A percentile compares a stretch with the other conserved stretches of the same genome.
Evolutionary conservation across 2,329 filamentous ascomycete genomes (phyloP).

Genomic region (Botrytis byssoidea): DNA sequence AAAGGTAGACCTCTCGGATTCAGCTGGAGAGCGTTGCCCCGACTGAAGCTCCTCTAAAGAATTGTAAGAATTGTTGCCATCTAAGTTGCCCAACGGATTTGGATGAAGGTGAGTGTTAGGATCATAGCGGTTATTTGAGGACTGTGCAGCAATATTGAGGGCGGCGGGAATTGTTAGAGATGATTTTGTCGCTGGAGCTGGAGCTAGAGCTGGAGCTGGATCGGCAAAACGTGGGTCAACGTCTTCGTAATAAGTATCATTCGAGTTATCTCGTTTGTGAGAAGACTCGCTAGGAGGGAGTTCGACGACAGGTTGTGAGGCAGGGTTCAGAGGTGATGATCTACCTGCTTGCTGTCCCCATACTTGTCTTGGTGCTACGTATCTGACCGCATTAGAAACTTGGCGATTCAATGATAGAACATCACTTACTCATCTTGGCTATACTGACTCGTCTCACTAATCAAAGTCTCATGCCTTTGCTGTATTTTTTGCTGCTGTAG

Average conservation of each 20-base stretch:
- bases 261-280: slow-evolving; percentile 33
- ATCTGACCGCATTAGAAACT: slow-evolving; percentile 39
- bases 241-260: slow-evolving; percentile 79
- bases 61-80: slow-evolving; percentile 49
- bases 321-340: slow-evolving; percentile 48
- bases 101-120: slow-evolving; percentile 36
- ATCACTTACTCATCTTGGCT: slow-evolving; percentile 69
- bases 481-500: slow-evolving; percentile 57
- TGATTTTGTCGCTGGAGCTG: slow-evolving; percentile 24
- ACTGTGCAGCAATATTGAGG: slow-evolving; percentile 35
- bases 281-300: slow-evolving; percentile 40
- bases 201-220: slow-evolving; percentile 20
- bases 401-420: background rate
- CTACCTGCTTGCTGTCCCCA: slow-evolving; percentile 49
- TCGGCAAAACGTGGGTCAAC: slow-evolving; percentile 83
- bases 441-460: slow-evolving; percentile 71
- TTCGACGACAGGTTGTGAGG: slow-evolving; percentile 41
- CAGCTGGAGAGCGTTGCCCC: slow-evolving; percentile 66
- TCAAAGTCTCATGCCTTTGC: slow-evolving; percentile 49
- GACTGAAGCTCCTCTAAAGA: slow-evolving; percentile 64
- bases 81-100: slow-evolving; percentile 27
- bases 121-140: slow-evolving; percentile 24
- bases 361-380: slow-evolving; percentile 54
- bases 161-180: slow-evolving; percentile 36
- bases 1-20: slow-evolving; percentile 80